Conservation (phyloP, 768 basidiomycete species). For the Fistulinella prunicolor region DNA sequence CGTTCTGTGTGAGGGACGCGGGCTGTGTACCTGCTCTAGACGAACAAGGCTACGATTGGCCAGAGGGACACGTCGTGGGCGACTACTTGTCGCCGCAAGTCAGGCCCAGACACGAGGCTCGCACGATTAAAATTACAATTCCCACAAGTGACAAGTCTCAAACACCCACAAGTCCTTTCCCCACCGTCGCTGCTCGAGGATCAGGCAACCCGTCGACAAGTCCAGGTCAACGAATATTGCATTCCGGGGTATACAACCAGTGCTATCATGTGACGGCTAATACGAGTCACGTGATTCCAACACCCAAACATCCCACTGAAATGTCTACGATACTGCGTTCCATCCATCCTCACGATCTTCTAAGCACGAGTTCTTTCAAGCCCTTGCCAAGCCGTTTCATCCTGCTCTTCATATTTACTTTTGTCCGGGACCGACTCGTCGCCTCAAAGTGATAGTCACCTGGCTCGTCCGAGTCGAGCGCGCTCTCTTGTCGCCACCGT, state of each 20-base stretch:
- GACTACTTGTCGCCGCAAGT: no score
- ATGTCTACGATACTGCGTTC: no score
- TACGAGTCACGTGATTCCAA: constrained; percentile 6
- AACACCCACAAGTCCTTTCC: no score
- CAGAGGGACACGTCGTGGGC: neutral
- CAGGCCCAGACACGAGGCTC: constrained; percentile 9
- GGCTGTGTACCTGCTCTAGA: constrained; percentile 3
- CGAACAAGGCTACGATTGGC: neutral
- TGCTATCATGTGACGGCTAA: neutral
- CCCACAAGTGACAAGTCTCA: neutral
- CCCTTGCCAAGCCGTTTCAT: constrained; percentile 32
- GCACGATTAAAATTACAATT: constrained; percentile 5
- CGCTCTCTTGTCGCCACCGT: constrained; percentile 31
- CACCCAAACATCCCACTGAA: no score
- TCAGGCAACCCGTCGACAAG: no score
- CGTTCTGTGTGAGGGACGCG: neutral
- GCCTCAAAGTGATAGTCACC: constrained; percentile 32
- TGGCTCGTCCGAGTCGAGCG: constrained; percentile 29
- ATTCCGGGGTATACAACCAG: no score
- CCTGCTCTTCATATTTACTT: constrained; percentile 20
- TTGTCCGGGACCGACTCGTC: constrained; percentile 20
- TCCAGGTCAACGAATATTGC: no score
- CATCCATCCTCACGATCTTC: constrained; percentile 24
- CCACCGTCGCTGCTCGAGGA: no score
- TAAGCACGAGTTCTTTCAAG: constrained; percentile 31